Percentiles rank a stretch among this genome's conserved stretches.
phyloP scores from a whole-genome alignment of 2,329 filamentous ascomycete species.

The Cordyceps tenuipes region DNA sequence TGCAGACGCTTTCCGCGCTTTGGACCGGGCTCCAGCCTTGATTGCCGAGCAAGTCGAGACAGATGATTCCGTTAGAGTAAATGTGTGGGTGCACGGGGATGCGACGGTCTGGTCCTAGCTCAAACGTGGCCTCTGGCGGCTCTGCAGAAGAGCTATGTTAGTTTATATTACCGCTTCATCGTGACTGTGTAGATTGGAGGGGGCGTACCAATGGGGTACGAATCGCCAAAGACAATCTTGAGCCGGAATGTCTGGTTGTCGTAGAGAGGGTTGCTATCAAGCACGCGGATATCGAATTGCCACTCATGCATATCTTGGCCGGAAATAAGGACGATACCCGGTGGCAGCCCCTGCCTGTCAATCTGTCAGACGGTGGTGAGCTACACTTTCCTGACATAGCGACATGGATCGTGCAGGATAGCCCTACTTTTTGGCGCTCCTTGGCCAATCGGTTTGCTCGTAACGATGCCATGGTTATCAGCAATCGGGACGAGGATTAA shows the following conservation, averaged over 20 bases:
- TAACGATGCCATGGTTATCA: constrained; percentile 17
- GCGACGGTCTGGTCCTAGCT: constrained; percentile 51
- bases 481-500: background rate
- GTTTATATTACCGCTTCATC: background rate
- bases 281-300: constrained; percentile 83
- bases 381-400: background rate
- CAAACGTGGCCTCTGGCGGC: constrained; percentile 89
- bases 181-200: background rate
- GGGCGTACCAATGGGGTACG: constrained; percentile 78
- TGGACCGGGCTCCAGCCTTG: constrained; percentile 96
- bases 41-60: constrained; percentile 79
- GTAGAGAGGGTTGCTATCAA: constrained; percentile 88
- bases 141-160: constrained; percentile 42
- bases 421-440: constrained; percentile 22
- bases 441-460: constrained; percentile 22
- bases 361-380: constrained; percentile 33
- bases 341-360: constrained; percentile 45
- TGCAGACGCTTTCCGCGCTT: constrained; percentile 92
- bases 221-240: constrained; percentile 74
- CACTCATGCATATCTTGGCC: constrained; percentile 69
- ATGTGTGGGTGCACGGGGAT: constrained; percentile 97
- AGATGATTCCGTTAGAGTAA: constrained; percentile 98
- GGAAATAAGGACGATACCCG: constrained; percentile 69
- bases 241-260: constrained; percentile 70
- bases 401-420: background rate